Evolutionary conservation across 805 yeast species (phyloP).

Genomic region (Cyberlindnera petersonii): DNA sequence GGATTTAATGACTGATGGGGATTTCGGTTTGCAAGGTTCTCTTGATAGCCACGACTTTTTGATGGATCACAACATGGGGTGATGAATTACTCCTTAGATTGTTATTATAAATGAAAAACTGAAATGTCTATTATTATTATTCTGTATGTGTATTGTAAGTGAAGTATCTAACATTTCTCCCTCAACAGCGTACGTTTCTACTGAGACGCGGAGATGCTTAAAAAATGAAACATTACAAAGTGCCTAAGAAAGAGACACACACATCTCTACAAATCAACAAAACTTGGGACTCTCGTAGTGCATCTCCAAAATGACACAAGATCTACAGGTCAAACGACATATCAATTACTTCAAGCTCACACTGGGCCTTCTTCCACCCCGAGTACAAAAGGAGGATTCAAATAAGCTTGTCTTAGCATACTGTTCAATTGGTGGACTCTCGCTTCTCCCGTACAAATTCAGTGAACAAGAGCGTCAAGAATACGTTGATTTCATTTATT

Average conservation of each 20-base stretch:
- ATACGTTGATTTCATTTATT: conserved; percentile 42
- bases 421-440: conserved; percentile 58
- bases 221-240: too few species aligned
- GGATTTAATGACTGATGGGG: conserved; percentile 32
- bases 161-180: too few species aligned
- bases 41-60: conserved; percentile 35
- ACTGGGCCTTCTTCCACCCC: conserved; percentile 49
- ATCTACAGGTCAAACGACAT: conserved; percentile 24
- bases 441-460: conserved; percentile 28
- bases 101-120: not conserved
- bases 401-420: conserved; percentile 66
- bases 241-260: too few species aligned
- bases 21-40: conserved; percentile 29
- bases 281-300: too few species aligned
- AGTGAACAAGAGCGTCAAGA: conserved; percentile 26
- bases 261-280: too few species aligned
- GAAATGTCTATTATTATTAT: not conserved
- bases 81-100: not conserved
- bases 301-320: not conserved
- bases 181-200: too few species aligned
- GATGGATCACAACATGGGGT: conserved; percentile 33
- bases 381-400: conserved; percentile 60
- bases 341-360: conserved; percentile 46
- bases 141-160: not conserved
- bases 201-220: too few species aligned